A percentile compares a stretch with the other conserved stretches of the same genome.
These are phyloP conservation scores for Cantharellus anzutake DNA, from an alignment of 768 basidiomycete genomes.

Conservation along the genomic window DNA sequence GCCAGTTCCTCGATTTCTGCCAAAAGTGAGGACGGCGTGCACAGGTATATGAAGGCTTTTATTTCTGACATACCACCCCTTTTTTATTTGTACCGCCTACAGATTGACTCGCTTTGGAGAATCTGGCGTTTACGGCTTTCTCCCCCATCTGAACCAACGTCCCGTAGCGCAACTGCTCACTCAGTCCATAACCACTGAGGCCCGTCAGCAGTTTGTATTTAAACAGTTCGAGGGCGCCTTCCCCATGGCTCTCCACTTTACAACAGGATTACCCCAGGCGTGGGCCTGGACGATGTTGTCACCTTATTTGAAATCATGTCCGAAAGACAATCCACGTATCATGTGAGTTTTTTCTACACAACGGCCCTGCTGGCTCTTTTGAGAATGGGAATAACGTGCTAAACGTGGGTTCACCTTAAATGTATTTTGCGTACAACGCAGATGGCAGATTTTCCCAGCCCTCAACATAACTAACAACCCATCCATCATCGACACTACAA, in stretches of 20 bases:
- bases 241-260: constrained; percentile 40
- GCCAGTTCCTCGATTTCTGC: constrained; percentile 40
- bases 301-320: constrained; percentile 33
- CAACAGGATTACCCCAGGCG: constrained; percentile 36
- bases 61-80: neutral
- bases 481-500: neutral
- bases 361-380: neutral
- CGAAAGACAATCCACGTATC: constrained; percentile 31
- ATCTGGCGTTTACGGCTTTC: constrained; percentile 41
- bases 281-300: constrained; percentile 45
- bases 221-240: constrained; percentile 41
- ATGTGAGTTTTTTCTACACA: constrained; percentile 11
- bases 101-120: constrained; percentile 33
- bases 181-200: constrained; percentile 41
- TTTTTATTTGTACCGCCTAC: neutral
- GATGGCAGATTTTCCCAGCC: constrained; percentile 34
- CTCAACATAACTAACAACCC: constrained; percentile 27
- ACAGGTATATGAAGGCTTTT: neutral
- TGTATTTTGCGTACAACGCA: too few relatives aligned
- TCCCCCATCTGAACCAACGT: constrained; percentile 41
- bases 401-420: too few relatives aligned
- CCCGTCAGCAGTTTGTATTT: constrained; percentile 47
- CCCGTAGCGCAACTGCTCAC: constrained; percentile 31
- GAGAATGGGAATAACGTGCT: too few relatives aligned
- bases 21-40: constrained; percentile 21